Conservation (phyloP, 306 rosid species). For the Benincasa hispida region DNA sequence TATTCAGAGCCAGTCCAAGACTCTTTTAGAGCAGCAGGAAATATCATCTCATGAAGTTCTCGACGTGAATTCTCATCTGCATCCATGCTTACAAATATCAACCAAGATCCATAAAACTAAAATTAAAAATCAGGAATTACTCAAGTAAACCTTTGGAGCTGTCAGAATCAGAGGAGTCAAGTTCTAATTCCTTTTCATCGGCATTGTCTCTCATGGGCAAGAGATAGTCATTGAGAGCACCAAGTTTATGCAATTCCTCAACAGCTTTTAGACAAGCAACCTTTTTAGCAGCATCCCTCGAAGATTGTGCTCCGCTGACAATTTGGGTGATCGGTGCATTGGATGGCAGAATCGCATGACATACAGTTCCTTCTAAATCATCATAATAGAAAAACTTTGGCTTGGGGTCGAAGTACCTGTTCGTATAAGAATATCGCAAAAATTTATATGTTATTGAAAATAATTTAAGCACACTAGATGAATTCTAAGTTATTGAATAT, state of each 20-base stretch:
- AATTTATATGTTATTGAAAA: not conserved
- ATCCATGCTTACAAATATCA: slow-evolving; percentile 11
- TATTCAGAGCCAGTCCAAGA: slow-evolving; percentile 36
- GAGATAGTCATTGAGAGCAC: slow-evolving; percentile 66
- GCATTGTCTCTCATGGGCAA: slow-evolving; percentile 49
- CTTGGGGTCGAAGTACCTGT: slow-evolving; percentile 76
- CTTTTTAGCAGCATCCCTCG: slow-evolving; percentile 62
- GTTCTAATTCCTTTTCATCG: slow-evolving; percentile 21
- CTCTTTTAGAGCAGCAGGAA: slow-evolving; percentile 48
- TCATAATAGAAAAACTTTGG: slow-evolving; percentile 58
- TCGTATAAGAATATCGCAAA: slow-evolving; percentile 17
- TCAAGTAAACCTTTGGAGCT: slow-evolving; percentile 42
- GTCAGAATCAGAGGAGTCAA: slow-evolving; percentile 44
- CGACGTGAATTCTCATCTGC: slow-evolving; percentile 48
- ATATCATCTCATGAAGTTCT: slow-evolving; percentile 65
- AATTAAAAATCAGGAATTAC: slow-evolving; percentile 12
- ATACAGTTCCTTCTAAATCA: slow-evolving; percentile 60
- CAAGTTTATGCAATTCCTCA: slow-evolving; percentile 69
- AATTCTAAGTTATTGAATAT: slow-evolving; percentile 15
- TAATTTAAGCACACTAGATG: not conserved
- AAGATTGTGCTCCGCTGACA: slow-evolving; percentile 40
- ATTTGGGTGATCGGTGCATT: slow-evolving; percentile 66
- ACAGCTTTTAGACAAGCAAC: slow-evolving; percentile 82
- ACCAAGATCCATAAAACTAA: slow-evolving; percentile 10
- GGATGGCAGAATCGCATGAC: slow-evolving; percentile 62